Conservation (phyloP, 2,329 filamentous ascomycete genomes). For the Cercospora zeae-maydis region DNA sequence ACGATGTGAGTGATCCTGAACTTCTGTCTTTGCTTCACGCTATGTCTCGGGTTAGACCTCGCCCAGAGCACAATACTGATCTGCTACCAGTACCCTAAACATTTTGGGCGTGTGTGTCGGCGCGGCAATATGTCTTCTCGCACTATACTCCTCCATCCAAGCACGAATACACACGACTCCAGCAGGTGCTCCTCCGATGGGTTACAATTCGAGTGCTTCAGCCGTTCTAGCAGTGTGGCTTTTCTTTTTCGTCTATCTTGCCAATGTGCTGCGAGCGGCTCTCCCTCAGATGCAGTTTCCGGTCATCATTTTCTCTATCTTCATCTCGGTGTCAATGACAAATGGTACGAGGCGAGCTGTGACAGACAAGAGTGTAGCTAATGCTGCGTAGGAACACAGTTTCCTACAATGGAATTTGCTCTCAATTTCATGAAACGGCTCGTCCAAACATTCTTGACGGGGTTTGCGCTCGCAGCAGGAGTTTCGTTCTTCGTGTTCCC, state of each 20-base stretch:
- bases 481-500: constrained; percentile 66
- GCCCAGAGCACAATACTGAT: constrained; percentile 19
- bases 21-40: not conserved
- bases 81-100: constrained; percentile 62
- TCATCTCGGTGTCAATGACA: constrained; percentile 61
- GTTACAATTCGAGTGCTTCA: constrained; percentile 69
- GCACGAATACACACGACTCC: constrained; percentile 58
- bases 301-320: constrained; percentile 65
- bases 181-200: constrained; percentile 29
- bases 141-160: constrained; percentile 61
- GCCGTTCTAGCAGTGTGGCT: constrained; percentile 69
- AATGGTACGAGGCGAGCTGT: constrained; percentile 44
- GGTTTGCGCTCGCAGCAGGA: constrained; percentile 60
- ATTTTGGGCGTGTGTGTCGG: constrained; percentile 55
- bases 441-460: constrained; percentile 60
- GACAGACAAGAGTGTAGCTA: not conserved
- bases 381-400: constrained; percentile 41
- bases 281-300: constrained; percentile 65
- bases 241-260: constrained; percentile 65
- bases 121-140: constrained; percentile 57
- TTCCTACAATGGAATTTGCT: constrained; percentile 54
- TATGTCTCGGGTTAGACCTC: too few species aligned
- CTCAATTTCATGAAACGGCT: constrained; percentile 54
- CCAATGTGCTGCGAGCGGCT: constrained; percentile 63
- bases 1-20: constrained; percentile 52